These are phyloP conservation scores for Ustulina deusta DNA, from an alignment of 2,329 filamentous ascomycete species.

Conservation along the genomic window DNA sequence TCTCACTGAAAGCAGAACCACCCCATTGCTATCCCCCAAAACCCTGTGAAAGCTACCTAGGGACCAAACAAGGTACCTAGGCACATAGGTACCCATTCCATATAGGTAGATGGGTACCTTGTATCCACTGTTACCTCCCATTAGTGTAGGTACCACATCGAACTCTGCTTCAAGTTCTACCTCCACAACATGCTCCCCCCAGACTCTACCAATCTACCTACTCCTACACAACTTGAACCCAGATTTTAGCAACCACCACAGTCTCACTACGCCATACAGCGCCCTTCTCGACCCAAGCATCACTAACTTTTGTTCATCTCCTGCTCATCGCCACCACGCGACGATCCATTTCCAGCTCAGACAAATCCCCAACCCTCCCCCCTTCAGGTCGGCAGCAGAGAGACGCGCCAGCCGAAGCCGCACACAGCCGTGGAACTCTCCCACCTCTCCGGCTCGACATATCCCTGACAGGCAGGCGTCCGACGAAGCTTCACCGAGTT, in stretches of 20 bases:
- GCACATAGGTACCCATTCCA: not conserved
- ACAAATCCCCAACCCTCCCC: not conserved
- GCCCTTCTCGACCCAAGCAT: not conserved
- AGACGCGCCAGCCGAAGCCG: constrained; percentile 13
- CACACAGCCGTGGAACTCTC: not conserved
- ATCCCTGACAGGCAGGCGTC: not conserved
- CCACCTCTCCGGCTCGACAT: not conserved
- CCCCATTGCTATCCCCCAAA: too few relatives aligned
- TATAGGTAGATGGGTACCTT: constrained; percentile 8
- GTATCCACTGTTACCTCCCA: too few relatives aligned
- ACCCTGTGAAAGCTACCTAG: too few relatives aligned
- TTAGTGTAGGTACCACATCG: constrained; percentile 4
- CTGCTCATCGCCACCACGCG: constrained; percentile 1
- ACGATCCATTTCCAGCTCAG: not conserved
- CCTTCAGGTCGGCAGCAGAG: constrained; percentile 1
- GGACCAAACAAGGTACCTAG: constrained; percentile 2
- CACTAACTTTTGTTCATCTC: not conserved
- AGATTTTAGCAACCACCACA: not conserved
- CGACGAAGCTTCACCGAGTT: not conserved
- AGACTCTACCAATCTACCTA: constrained; percentile 8
- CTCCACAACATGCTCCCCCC: constrained; percentile 27
- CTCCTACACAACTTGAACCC: constrained; percentile 18
- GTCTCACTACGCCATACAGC: constrained; percentile 5
- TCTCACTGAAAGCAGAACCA: too few relatives aligned
- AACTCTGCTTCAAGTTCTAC: constrained; percentile 33